Evolutionary conservation across 2,329 filamentous ascomycete genomes (phyloP).

Genomic region (Xylariaceae sp.): DNA sequence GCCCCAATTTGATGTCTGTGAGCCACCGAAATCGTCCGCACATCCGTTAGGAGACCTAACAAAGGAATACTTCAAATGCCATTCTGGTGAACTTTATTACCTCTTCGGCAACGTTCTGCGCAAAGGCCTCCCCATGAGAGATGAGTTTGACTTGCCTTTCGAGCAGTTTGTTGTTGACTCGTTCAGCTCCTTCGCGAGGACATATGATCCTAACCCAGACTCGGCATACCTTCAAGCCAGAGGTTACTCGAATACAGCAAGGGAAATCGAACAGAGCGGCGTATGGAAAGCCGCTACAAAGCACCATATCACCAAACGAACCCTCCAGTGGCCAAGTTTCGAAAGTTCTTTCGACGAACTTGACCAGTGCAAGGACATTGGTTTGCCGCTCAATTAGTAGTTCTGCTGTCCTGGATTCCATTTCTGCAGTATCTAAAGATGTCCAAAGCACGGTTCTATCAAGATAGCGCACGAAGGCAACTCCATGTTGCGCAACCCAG

Average conservation of each 20-base stretch:
- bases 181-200: slow-evolving; percentile 49
- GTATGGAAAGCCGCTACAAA: slow-evolving; percentile 37
- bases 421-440: not conserved
- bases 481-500: no score
- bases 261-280: slow-evolving; percentile 28
- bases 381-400: slow-evolving; percentile 40
- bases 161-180: slow-evolving; percentile 42
- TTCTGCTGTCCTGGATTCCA: not conserved
- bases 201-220: slow-evolving; percentile 48
- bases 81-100: slow-evolving; percentile 53
- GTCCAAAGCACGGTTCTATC: no score
- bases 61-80: slow-evolving; percentile 48
- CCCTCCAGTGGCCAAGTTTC: slow-evolving; percentile 42
- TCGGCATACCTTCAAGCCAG: slow-evolving; percentile 42
- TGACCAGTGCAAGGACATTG: slow-evolving; percentile 47
- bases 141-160: slow-evolving; percentile 40
- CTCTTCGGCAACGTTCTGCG: slow-evolving; percentile 49
- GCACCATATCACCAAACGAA: slow-evolving; percentile 41
- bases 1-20: slow-evolving; percentile 50
- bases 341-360: slow-evolving; percentile 44
- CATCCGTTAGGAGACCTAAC: slow-evolving; percentile 28
- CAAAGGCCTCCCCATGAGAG: slow-evolving; percentile 42
- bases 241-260: slow-evolving; percentile 34
- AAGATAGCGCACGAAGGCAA: not conserved
- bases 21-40: slow-evolving; percentile 35